Conservation (phyloP, 2,329 filamentous ascomycete species). For the Verticillium tricorpus region DNA sequence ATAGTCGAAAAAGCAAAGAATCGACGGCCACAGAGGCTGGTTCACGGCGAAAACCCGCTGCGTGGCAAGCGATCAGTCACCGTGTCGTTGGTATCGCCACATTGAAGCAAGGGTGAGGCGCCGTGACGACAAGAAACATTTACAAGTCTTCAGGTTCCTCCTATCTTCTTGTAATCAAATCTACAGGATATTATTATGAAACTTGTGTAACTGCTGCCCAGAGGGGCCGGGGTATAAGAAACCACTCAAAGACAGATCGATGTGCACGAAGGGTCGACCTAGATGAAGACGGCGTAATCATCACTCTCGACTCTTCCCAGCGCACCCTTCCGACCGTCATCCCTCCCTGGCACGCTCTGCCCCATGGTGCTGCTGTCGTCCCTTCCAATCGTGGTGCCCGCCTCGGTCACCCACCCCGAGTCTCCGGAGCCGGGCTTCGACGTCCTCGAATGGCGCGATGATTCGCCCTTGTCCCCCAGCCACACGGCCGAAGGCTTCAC, state of each 20-base stretch:
- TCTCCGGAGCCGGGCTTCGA: constrained; percentile 8
- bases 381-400: constrained; percentile 2
- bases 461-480: constrained; percentile 10
- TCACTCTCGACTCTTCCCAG: not conserved
- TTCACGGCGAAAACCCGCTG: too few relatives aligned
- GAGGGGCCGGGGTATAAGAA: not conserved
- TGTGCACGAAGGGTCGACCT: not conserved
- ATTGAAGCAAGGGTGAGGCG: too few relatives aligned
- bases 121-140: too few relatives aligned
- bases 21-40: too few relatives aligned
- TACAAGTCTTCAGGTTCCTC: too few relatives aligned
- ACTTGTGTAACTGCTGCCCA: not conserved
- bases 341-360: not conserved
- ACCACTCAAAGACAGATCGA: not conserved
- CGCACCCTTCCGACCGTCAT: not conserved
- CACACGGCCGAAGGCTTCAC: constrained; percentile 1
- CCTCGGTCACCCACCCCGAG: constrained; percentile 13
- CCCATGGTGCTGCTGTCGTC: not conserved
- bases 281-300: not conserved
- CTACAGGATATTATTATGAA: not conserved
- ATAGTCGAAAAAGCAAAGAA: too few relatives aligned
- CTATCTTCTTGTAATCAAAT: not conserved
- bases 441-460: constrained; percentile 3
- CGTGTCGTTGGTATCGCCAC: too few relatives aligned
- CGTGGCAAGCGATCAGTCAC: too few relatives aligned